Evolutionary conservation across 1,284 basidiomycete species (phyloP).

Genomic region (Lentinula novae-zelandiae): DNA sequence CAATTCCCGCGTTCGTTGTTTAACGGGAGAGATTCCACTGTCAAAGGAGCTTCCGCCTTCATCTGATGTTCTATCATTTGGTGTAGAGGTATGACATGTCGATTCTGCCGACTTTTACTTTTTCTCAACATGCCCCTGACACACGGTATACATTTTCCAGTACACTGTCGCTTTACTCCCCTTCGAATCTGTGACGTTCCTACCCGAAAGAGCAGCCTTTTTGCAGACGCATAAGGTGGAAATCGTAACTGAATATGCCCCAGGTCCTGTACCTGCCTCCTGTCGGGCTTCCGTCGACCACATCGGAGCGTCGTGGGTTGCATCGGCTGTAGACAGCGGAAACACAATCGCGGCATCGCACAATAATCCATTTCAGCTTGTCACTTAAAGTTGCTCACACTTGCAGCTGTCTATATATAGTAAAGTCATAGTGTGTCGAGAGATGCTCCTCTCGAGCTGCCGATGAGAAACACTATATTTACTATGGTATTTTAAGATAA

Average conservation of each 20-base stretch:
- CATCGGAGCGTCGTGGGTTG: neutral
- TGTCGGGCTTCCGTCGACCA: neutral
- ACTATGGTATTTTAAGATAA: no score
- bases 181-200: conserved; percentile 16
- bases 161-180: conserved; percentile 30
- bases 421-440: no score
- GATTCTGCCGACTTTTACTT: neutral
- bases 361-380: neutral
- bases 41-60: conserved; percentile 35
- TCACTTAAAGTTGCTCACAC: neutral
- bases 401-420: neutral
- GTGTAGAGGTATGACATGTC: conserved; percentile 29
- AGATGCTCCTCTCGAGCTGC: no score
- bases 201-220: neutral
- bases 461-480: no score
- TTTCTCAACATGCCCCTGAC: neutral
- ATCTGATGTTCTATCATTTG: conserved; percentile 32
- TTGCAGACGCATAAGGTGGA: conserved; percentile 26
- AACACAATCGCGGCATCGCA: neutral
- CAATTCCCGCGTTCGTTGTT: conserved; percentile 17
- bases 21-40: conserved; percentile 41
- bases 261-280: conserved; percentile 21
- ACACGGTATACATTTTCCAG: conserved; percentile 15
- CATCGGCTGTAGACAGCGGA: no score
- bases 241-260: conserved; percentile 28